Conservation (phyloP, 768 basidiomycete species). For the Serendipita sp. region DNA sequence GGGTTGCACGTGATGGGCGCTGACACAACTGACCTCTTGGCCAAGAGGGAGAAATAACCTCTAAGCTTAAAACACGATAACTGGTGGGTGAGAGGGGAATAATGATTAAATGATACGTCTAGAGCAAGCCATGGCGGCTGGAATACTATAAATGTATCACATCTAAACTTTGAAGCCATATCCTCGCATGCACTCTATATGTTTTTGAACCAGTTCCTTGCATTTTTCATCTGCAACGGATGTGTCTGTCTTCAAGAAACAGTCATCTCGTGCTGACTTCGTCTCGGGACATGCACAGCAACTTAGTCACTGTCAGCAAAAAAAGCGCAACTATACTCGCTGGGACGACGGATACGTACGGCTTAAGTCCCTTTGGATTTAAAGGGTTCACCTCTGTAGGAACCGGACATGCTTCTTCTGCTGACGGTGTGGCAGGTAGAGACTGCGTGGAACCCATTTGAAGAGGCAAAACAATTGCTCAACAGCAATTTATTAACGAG, state of each 20-base stretch:
- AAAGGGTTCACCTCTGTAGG: constrained; percentile 42
- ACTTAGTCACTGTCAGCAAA: constrained; percentile 24
- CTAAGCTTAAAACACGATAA: too few relatives aligned
- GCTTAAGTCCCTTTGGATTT: constrained; percentile 89
- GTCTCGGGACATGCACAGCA: constrained; percentile 95
- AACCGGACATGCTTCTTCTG: constrained; percentile 9
- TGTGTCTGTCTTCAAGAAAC: constrained; percentile 63
- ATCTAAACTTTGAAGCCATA: constrained; percentile 63
- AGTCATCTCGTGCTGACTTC: constrained; percentile 83
- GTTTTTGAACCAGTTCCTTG: constrained; percentile 57
- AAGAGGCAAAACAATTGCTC: not conserved
- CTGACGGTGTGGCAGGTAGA: not conserved
- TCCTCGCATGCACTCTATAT: constrained; percentile 79
- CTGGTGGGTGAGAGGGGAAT: not conserved
- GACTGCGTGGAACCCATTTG: not conserved
- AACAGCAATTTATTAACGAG: not conserved
- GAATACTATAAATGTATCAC: not conserved
- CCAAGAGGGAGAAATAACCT: too few relatives aligned
- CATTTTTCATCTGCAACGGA: constrained; percentile 62
- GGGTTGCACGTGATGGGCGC: too few relatives aligned
- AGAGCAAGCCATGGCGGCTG: not conserved
- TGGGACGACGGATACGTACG: constrained; percentile 37
- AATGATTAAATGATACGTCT: not conserved
- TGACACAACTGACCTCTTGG: too few relatives aligned
- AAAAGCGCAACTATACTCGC: not conserved